Conservation (phyloP, 148 eudicot genomes). For the Selenicereus undatus region DNA sequence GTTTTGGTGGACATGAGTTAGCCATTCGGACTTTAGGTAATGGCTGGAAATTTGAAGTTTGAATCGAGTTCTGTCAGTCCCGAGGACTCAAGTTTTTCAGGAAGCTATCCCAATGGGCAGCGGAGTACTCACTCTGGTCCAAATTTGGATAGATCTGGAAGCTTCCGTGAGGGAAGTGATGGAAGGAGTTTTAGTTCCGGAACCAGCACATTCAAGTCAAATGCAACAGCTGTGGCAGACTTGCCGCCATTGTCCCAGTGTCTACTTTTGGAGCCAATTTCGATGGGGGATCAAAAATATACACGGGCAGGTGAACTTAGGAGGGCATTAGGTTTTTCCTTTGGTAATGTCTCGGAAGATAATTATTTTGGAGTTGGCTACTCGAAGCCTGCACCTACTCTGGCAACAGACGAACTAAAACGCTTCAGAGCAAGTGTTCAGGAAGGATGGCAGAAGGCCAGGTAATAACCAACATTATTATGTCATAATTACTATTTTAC, state of each 20-base stretch:
- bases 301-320: constrained; percentile 58
- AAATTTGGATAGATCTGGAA: constrained; percentile 69
- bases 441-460: constrained; percentile 63
- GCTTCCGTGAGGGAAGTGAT: constrained; percentile 72
- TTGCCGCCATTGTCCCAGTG: constrained; percentile 51
- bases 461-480: constrained; percentile 34
- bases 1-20: constrained; percentile 34
- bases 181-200: constrained; percentile 54
- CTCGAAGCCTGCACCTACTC: constrained; percentile 48
- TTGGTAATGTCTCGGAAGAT: constrained; percentile 60
- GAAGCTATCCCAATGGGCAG: constrained; percentile 46
- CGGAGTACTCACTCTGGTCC: constrained; percentile 49
- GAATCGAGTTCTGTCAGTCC: constrained; percentile 64
- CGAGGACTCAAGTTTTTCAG: constrained; percentile 53
- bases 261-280: constrained; percentile 64
- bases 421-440: constrained; percentile 50
- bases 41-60: constrained; percentile 70
- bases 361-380: constrained; percentile 59
- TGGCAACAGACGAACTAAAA: constrained; percentile 59
- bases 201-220: constrained; percentile 39
- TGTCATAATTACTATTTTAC: neutral
- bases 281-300: constrained; percentile 43
- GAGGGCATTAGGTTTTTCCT: constrained; percentile 50
- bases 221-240: constrained; percentile 36
- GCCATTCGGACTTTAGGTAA: constrained; percentile 30